Base-by-base conservation (phyloP, 305 asterid species). In the Fraxinus ornus region DNA sequence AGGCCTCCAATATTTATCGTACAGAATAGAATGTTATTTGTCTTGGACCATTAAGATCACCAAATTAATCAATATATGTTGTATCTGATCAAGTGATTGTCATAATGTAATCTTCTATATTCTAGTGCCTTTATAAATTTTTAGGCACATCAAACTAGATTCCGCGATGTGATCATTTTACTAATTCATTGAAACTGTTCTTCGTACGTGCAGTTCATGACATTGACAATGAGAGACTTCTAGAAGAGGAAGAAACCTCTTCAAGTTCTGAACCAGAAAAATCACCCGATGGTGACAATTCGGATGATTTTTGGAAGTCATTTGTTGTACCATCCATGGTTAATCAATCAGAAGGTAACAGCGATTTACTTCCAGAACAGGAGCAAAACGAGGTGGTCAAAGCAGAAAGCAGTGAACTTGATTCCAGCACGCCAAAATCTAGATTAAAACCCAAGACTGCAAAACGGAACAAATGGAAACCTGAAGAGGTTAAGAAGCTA, bases 391-490 rank as follows among this genome's bases (percentile, higher is more conserved):
- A 86, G 70, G 75, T 76, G 44, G 83, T 83, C 72, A 80, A 87
- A 78, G 88, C 81, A 22, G 93, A 85, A 80, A 80, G 84, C 77
- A 73, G 57, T 80, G 91, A 88, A 85, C 82, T 85, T 85, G 93
- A 90, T 66, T 83, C 89, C 49, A 88, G 64, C 76, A 71, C 72
- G 81, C 87, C 87, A 72, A 87, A 88, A 73, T 85, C 95, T 82
- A 81, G 60, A 78, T 72, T 39, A 78, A 92, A 90, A 84, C 85
- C 94, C 13, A 92, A 89, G 77, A 66, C 90, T 37, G 83, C 79
- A 49, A 97, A 91, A 85, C 87, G 92, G 86, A 97, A 97, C 91
- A 93, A 91, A 86, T 97, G 98, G 99, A 93, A 89, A 87, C 91
- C 94, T 30, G 98, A 93, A 85, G 99, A 97, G 90, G 85, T 97